These are phyloP conservation scores for Podochytrium sp. DNA, from an alignment of 192 early-diverging fungal genomes.

Conservation along the genomic window DNA sequence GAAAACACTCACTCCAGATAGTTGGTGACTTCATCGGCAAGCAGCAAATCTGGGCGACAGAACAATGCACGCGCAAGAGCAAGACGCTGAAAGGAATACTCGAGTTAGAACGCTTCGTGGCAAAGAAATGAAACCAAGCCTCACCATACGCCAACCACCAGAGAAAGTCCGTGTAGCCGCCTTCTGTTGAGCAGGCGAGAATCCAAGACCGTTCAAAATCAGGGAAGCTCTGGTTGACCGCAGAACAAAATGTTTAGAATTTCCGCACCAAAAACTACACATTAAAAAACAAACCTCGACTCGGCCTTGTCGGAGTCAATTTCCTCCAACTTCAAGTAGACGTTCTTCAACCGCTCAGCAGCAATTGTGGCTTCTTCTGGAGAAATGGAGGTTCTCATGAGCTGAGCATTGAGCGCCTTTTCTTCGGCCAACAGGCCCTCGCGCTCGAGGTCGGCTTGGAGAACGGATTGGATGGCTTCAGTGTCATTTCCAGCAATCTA, in stretches of 20 bases:
- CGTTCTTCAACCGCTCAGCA: slow-evolving; percentile 68
- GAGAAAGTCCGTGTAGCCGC: slow-evolving; percentile 70
- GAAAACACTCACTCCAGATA: slow-evolving; percentile 50
- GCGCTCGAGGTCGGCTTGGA: slow-evolving; percentile 92
- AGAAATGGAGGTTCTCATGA: slow-evolving; percentile 49
- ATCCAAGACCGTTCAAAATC: slow-evolving; percentile 72
- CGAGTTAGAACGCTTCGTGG: not conserved
- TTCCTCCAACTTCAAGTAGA: slow-evolving; percentile 85
- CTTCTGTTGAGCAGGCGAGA: slow-evolving; percentile 65
- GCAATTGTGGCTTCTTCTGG: slow-evolving; percentile 52
- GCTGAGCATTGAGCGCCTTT: slow-evolving; percentile 57
- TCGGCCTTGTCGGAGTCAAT: slow-evolving; percentile 98
- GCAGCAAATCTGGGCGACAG: slow-evolving; percentile 79
- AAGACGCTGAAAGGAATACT: slow-evolving; percentile 47
- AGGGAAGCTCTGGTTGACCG: slow-evolving; percentile 42
- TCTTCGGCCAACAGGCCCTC: slow-evolving; percentile 89
- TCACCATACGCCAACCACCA: slow-evolving; percentile 85
- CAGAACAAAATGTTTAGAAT: not conserved
- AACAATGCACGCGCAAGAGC: slow-evolving; percentile 84
- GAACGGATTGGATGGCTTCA: slow-evolving; percentile 82
- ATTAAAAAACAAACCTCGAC: slow-evolving; percentile 55
- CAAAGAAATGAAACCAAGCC: not conserved
- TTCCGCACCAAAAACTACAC: slow-evolving; percentile 2
- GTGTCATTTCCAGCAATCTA: slow-evolving; percentile 92
- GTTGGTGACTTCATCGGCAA: slow-evolving; percentile 81